Percentiles rank a stretch among this genome's conserved stretches.
phyloP scores from a whole-genome alignment of 805 yeast genomes.

The Cyberlindnera americana region DNA sequence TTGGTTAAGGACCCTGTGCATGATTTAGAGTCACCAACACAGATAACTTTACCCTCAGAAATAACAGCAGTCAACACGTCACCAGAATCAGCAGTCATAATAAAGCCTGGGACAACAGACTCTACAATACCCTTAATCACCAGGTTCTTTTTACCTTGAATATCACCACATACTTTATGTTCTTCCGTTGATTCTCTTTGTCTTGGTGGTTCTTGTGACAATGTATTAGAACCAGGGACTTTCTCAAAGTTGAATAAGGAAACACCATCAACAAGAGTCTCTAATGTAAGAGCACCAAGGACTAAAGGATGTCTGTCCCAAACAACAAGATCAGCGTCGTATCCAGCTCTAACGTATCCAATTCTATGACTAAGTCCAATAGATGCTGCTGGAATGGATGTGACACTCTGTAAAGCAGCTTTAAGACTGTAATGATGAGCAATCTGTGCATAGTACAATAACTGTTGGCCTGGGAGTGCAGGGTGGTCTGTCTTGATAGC shows the following conservation, averaged over 20 bases:
- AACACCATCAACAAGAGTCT: constrained; percentile 8
- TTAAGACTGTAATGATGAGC: constrained; percentile 7
- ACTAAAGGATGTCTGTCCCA: constrained; percentile 10
- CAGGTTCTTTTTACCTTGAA: neutral
- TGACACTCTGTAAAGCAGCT: constrained; percentile 5
- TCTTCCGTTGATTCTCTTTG: neutral
- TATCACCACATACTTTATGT: neutral
- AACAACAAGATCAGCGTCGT: constrained; percentile 10
- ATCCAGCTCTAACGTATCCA: constrained; percentile 8
- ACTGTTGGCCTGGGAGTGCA: constrained; percentile 9
- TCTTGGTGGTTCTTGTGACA: neutral
- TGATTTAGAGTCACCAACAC: constrained; percentile 2
- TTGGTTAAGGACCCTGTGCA: neutral
- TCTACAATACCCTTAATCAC: constrained; percentile 4
- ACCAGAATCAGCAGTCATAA: neutral
- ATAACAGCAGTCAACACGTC: constrained; percentile 5
- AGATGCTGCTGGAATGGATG: constrained; percentile 5
- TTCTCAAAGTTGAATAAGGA: constrained; percentile 5
- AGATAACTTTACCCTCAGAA: constrained; percentile 1
- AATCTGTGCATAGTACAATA: constrained; percentile 5
- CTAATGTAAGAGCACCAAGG: constrained; percentile 5
- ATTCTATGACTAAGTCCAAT: constrained; percentile 7
- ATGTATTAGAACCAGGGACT: neutral
- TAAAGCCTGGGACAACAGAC: constrained; percentile 3
- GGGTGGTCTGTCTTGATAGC: constrained; percentile 12